Conservation (phyloP, 2,329 filamentous ascomycete genomes). For the Paracamarosporium sp. region DNA sequence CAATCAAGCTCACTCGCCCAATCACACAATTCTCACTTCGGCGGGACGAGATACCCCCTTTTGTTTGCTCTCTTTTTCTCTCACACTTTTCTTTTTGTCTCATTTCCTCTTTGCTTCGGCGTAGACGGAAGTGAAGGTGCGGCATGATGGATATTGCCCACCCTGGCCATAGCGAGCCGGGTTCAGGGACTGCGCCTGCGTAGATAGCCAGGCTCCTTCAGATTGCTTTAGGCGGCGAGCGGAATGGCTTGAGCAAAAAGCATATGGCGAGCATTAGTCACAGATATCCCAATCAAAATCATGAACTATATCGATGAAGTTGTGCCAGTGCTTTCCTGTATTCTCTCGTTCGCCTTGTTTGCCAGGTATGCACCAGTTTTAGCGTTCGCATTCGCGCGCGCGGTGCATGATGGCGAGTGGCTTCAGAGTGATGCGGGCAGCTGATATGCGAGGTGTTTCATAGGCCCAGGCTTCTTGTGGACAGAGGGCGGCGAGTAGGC, state of each 20-base stretch:
- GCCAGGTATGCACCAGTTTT: neutral
- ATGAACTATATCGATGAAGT: conserved; percentile 25
- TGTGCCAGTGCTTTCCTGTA: conserved; percentile 9
- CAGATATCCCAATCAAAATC: conserved; percentile 28
- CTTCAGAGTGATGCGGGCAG: conserved; percentile 34
- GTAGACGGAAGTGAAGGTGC: neutral
- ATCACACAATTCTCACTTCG: conserved; percentile 38
- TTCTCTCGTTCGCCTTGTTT: conserved; percentile 18
- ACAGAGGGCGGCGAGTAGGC: conserved; percentile 26
- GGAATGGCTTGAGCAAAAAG: conserved; percentile 26
- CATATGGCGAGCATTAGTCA: conserved; percentile 42
- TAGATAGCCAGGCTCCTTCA: conserved; percentile 27
- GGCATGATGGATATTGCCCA: neutral
- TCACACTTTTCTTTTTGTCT: conserved; percentile 11
- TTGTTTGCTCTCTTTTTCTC: conserved; percentile 21
- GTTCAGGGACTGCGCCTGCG: conserved; percentile 19
- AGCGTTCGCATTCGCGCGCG: neutral
- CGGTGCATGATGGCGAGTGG: conserved; percentile 20
- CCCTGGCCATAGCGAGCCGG: neutral
- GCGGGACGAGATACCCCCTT: conserved; percentile 48
- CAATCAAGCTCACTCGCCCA: conserved; percentile 41
- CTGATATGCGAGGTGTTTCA: conserved; percentile 15
- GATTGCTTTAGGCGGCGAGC: conserved; percentile 41
- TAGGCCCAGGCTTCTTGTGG: conserved; percentile 13
- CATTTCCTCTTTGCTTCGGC: neutral